These are phyloP conservation scores for Aspergillus neotritici DNA, from an alignment of 2,329 filamentous ascomycete species.

Conservation along the genomic window DNA sequence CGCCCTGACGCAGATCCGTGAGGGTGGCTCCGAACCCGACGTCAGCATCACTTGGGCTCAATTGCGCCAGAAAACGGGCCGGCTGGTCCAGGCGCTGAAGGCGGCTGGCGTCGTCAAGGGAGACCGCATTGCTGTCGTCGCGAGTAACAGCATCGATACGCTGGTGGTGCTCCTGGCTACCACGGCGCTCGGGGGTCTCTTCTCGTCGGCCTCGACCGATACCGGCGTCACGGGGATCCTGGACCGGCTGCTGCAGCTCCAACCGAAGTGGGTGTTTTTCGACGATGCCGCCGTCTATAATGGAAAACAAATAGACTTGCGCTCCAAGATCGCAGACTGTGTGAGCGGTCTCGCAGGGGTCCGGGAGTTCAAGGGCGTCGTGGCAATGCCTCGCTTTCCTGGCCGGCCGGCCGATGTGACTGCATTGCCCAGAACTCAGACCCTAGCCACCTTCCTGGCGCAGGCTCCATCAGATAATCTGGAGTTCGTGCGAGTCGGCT, in stretches of 20 bases:
- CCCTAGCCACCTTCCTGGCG: conserved; percentile 39
- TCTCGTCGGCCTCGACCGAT: conserved; percentile 72
- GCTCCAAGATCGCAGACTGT: conserved; percentile 65
- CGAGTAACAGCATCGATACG: conserved; percentile 69
- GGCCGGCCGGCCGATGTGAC: conserved; percentile 53
- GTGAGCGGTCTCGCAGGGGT: conserved; percentile 58
- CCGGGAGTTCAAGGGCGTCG: conserved; percentile 55
- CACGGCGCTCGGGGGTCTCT: conserved; percentile 66
- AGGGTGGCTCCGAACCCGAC: conserved; percentile 29
- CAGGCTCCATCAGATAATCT: conserved; percentile 30
- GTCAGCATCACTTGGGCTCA: conserved; percentile 62
- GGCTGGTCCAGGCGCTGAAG: conserved; percentile 61
- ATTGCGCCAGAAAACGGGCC: conserved; percentile 55
- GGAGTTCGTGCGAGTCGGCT: conserved; percentile 57
- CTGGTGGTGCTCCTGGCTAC: conserved; percentile 65
- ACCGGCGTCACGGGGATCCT: conserved; percentile 76
- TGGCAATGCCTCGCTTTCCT: conserved; percentile 63
- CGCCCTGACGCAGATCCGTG: conserved; percentile 61
- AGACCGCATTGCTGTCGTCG: conserved; percentile 70
- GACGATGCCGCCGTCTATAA: conserved; percentile 78
- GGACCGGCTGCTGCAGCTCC: conserved; percentile 67
- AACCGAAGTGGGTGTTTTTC: conserved; percentile 75
- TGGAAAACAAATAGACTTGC: conserved; percentile 65
- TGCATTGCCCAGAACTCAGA: conserved; percentile 43
- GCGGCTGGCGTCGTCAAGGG: conserved; percentile 62